Percentiles rank a stretch among this genome's conserved stretches.
These are phyloP conservation scores for Irpex sp. DNA, from an alignment of 1,284 basidiomycete genomes.

Conservation along the genomic window DNA sequence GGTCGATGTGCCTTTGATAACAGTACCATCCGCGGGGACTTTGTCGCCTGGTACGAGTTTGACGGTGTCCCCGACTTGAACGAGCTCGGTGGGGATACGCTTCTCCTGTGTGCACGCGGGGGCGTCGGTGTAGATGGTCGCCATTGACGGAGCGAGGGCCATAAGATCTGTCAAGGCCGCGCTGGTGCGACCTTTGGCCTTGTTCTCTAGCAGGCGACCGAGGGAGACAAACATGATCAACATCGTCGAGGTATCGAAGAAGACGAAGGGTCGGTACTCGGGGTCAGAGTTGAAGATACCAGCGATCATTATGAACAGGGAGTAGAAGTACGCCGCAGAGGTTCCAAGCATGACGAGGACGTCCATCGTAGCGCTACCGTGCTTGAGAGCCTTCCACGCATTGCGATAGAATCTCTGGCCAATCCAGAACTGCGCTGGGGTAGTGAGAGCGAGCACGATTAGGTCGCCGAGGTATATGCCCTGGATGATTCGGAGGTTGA, in stretches of 20 bases:
- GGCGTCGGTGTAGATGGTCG: conserved; percentile 88
- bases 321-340: conserved; percentile 91
- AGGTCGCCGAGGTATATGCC: conserved; percentile 85
- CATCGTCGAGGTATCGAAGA: conserved; percentile 99
- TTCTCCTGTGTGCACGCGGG: conserved; percentile 81
- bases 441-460: conserved; percentile 78
- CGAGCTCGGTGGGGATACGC: conserved; percentile 90
- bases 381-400: conserved; percentile 89
- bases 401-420: conserved; percentile 86
- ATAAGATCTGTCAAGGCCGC: conserved; percentile 96
- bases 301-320: conserved; percentile 67
- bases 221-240: conserved; percentile 96
- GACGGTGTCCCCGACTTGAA: conserved; percentile 92
- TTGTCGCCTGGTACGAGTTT: conserved; percentile 97
- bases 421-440: conserved; percentile 93
- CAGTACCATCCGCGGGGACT: conserved; percentile 92
- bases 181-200: conserved; percentile 95
- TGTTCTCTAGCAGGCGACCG: conserved; percentile 94
- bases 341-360: conserved; percentile 96
- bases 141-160: conserved; percentile 91
- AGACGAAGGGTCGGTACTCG: conserved; percentile 80
- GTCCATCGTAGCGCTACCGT: conserved; percentile 93
- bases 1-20: conserved; percentile 81
- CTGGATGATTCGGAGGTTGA: conserved; percentile 48
- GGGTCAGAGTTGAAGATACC: conserved; percentile 63